These are phyloP conservation scores for Spiraea crenata DNA, from an alignment of 331 rosid genomes.

Conservation along the genomic window DNA sequence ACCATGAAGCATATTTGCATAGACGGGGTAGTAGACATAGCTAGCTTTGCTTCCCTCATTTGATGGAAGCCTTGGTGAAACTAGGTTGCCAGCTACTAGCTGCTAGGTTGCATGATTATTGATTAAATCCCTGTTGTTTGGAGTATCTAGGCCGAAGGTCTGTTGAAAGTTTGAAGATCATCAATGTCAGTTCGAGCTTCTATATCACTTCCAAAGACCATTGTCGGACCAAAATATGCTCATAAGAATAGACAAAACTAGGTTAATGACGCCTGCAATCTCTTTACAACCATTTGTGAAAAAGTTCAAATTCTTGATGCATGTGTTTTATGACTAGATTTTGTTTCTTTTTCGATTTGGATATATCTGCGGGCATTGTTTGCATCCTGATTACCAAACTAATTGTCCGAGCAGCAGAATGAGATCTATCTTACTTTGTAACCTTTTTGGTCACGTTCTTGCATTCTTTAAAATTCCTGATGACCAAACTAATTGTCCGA, in stretches of 20 bases:
- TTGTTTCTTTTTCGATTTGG: too few relatives aligned
- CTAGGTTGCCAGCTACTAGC: slow-evolving; percentile 60
- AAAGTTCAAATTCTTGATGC: neutral
- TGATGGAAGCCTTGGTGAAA: slow-evolving; percentile 55
- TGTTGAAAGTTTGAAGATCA: neutral
- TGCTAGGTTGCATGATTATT: slow-evolving; percentile 4
- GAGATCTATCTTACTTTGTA: too few relatives aligned
- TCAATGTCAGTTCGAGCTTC: neutral
- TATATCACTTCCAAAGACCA: slow-evolving; percentile 4
- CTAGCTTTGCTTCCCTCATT: slow-evolving; percentile 60
- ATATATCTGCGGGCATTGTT: too few relatives aligned
- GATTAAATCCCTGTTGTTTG: neutral
- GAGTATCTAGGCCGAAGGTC: slow-evolving; percentile 10
- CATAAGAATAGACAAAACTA: neutral
- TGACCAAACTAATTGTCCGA: too few relatives aligned
- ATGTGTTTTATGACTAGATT: too few relatives aligned
- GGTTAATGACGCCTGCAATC: neutral
- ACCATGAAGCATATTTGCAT: slow-evolving; percentile 59
- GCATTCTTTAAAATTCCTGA: too few relatives aligned
- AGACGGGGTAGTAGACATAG: slow-evolving; percentile 70
- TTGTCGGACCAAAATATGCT: neutral
- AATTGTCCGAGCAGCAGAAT: too few relatives aligned
- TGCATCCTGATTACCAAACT: too few relatives aligned
- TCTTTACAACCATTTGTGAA: neutral
- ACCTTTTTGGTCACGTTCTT: too few relatives aligned